phyloP scores from a whole-genome alignment of 345 rosid genomes.

The Excoecaria cochinchinensis region DNA sequence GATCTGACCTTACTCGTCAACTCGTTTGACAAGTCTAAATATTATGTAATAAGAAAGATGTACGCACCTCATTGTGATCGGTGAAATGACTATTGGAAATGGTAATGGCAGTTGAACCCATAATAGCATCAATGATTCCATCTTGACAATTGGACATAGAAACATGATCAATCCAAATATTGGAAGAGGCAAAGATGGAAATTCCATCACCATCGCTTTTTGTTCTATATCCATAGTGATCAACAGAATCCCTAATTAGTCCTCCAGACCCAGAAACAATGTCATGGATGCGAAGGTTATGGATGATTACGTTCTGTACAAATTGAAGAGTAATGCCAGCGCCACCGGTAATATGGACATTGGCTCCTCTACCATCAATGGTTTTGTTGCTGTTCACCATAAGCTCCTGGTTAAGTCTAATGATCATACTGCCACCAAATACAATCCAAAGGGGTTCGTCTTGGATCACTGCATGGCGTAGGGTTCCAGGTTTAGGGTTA shows the following conservation, averaged over 20 bases:
- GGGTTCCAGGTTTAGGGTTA: conserved; percentile 70
- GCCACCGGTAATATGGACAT: conserved; percentile 58
- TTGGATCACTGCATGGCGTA: conserved; percentile 67
- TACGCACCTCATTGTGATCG: conserved; percentile 61
- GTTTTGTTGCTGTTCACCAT: conserved; percentile 62
- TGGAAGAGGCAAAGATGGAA: conserved; percentile 56
- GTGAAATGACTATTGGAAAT: conserved; percentile 82
- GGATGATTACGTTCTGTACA: conserved; percentile 59
- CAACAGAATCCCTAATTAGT: conserved; percentile 50
- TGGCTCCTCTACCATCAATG: conserved; percentile 73
- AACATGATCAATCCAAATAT: conserved; percentile 79
- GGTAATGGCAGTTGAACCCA: conserved; percentile 74
- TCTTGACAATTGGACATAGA: conserved; percentile 62
- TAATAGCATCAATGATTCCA: conserved; percentile 69
- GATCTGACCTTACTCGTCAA: too few species aligned
- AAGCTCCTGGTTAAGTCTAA: conserved; percentile 63
- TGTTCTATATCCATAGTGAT: conserved; percentile 62
- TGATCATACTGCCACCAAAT: conserved; percentile 58
- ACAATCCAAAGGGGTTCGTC: conserved; percentile 73
- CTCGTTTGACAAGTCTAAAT: too few species aligned
- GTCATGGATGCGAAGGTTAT: conserved; percentile 61
- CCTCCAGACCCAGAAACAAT: conserved; percentile 50
- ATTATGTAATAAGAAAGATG: not conserved
- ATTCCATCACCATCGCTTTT: conserved; percentile 80
- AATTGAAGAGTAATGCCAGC: conserved; percentile 67